These are phyloP conservation scores for Cajanus cajan DNA, from an alignment of 306 rosid species.

Conservation along the genomic window DNA sequence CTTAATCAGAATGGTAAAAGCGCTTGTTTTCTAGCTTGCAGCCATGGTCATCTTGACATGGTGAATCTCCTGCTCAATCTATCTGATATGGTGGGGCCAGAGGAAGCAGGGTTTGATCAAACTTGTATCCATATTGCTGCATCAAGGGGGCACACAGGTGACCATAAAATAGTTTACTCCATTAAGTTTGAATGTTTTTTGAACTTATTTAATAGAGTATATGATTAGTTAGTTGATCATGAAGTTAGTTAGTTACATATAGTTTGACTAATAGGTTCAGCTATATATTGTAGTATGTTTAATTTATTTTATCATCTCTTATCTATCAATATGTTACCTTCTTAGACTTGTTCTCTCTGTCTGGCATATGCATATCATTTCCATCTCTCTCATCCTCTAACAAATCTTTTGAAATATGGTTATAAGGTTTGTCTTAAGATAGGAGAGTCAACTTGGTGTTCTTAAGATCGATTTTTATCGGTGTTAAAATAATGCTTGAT, in stretches of 20 bases:
- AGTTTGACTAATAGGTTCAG: no score
- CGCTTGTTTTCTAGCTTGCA: constrained; percentile 53
- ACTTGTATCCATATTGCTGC: constrained; percentile 53
- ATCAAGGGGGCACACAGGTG: constrained; percentile 63
- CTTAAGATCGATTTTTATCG: no score
- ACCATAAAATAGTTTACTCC: background rate
- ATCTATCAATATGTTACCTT: no score
- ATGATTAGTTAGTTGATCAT: no score
- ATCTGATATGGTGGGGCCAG: constrained; percentile 30
- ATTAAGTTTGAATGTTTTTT: background rate
- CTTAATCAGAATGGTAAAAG: constrained; percentile 40
- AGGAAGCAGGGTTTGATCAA: constrained; percentile 41
- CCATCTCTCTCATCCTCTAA: no score
- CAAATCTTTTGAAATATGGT: no score
- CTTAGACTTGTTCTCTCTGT: no score
- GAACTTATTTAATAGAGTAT: background rate
- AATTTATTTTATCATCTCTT: background rate
- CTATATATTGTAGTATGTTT: background rate
- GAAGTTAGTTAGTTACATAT: no score
- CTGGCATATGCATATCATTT: no score
- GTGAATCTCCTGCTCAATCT: constrained; percentile 49
- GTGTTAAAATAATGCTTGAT: no score
- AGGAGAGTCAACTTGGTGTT: no score
- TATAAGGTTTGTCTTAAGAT: no score
- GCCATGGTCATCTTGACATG: constrained; percentile 55